These are phyloP conservation scores for Ogataea allantospora DNA, from an alignment of 805 yeast species.

Conservation along the genomic window DNA sequence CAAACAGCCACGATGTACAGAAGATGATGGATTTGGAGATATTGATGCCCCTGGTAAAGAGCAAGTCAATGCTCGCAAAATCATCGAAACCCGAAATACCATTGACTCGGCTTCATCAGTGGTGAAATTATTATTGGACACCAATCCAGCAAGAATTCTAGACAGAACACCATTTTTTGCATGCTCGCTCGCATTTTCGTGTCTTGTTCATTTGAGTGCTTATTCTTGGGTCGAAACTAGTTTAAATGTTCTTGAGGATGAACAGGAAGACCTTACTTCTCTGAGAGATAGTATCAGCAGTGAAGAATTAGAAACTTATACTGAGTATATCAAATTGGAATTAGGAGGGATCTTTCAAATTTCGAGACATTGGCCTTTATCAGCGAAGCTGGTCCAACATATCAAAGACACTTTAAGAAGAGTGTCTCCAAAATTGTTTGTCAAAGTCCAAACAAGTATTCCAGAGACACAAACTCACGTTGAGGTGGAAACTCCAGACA, in stretches of 20 bases:
- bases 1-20: constrained; percentile 39
- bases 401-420: constrained; percentile 44
- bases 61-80: constrained; percentile 42
- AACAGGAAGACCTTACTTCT: constrained; percentile 12
- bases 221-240: constrained; percentile 51
- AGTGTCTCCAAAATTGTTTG: constrained; percentile 42
- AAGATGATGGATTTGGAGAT: constrained; percentile 28
- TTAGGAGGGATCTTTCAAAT: constrained; percentile 48
- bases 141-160: constrained; percentile 42
- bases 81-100: constrained; percentile 52
- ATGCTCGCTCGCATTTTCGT: constrained; percentile 52
- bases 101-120: constrained; percentile 54
- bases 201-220: constrained; percentile 51
- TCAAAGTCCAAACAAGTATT: constrained; percentile 36
- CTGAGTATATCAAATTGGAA: constrained; percentile 49
- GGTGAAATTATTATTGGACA: constrained; percentile 45
- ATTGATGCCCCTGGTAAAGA: constrained; percentile 33
- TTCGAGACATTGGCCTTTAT: constrained; percentile 50
- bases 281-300: constrained; percentile 27
- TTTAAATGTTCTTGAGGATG: constrained; percentile 9
- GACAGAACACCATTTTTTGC: constrained; percentile 52
- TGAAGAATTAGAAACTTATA: constrained; percentile 42
- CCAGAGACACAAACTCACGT: constrained; percentile 17
- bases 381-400: constrained; percentile 46
- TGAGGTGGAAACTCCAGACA: constrained; percentile 3